phyloP scores from a whole-genome alignment of 345 rosid genomes.

The Populus simonii region DNA sequence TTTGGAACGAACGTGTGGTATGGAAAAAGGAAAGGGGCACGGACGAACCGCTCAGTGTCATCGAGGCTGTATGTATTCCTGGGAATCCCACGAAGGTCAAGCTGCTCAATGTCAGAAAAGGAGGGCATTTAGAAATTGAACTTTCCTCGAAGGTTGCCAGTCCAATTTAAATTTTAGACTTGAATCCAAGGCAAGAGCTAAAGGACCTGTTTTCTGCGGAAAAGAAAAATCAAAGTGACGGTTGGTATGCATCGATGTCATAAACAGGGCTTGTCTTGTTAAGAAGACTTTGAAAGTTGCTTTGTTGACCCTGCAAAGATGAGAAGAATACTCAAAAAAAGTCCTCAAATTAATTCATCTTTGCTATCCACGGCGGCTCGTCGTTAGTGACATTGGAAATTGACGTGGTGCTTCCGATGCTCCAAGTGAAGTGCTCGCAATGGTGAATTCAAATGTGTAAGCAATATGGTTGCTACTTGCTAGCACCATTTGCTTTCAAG shows the following conservation, averaged over 20 bases:
- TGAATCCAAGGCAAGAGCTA: background rate
- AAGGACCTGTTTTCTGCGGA: background rate
- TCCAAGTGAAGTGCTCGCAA: background rate
- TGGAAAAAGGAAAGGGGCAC: too few relatives aligned
- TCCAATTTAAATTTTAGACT: background rate
- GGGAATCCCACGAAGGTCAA: background rate
- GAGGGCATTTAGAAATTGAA: background rate
- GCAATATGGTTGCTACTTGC: too few relatives aligned
- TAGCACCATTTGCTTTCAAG: background rate
- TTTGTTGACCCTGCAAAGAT: background rate
- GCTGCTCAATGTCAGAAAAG: background rate
- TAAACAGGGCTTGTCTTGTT: too few relatives aligned
- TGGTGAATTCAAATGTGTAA: background rate
- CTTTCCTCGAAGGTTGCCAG: background rate
- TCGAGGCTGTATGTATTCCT: too few relatives aligned
- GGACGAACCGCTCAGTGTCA: too few relatives aligned
- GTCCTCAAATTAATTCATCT: background rate
- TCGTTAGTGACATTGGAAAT: too few relatives aligned
- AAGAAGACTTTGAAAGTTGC: background rate
- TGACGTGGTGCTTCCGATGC: too few relatives aligned
- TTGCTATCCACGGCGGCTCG: background rate
- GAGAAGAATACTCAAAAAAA: background rate
- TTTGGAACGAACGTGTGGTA: too few relatives aligned
- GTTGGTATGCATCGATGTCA: conserved; percentile 8
- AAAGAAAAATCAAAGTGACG: background rate